Evolutionary conservation across 2,329 filamentous ascomycete species (phyloP).

Genomic region (Ceratocystis variospora): DNA sequence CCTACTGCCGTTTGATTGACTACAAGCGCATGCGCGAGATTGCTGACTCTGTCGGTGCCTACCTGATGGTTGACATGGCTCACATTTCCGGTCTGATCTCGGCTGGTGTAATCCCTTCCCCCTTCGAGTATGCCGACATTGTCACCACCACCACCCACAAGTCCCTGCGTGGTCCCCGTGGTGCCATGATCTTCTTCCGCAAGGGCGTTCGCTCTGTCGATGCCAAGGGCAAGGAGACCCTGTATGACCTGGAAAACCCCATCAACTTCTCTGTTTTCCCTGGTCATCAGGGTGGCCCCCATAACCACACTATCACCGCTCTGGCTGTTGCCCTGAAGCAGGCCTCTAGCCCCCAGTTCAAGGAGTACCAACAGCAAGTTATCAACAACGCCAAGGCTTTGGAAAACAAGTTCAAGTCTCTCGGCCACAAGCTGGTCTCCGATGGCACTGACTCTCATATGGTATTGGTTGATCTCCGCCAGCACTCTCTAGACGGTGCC

Average conservation of each 20-base stretch:
- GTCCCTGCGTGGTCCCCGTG: slow-evolving; percentile 90
- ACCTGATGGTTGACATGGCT: slow-evolving; percentile 94
- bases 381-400: slow-evolving; percentile 87
- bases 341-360: slow-evolving; percentile 80
- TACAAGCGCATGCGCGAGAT: slow-evolving; percentile 94
- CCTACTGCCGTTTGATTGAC: slow-evolving; percentile 96
- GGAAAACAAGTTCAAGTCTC: slow-evolving; percentile 67
- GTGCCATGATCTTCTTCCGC: slow-evolving; percentile 99
- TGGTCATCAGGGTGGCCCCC: slow-evolving; percentile 92
- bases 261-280: slow-evolving; percentile 99
- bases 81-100: slow-evolving; percentile 96
- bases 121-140: slow-evolving; percentile 84
- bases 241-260: slow-evolving; percentile 86
- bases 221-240: slow-evolving; percentile 76
- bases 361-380: slow-evolving; percentile 84
- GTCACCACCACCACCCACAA: slow-evolving; percentile 99
- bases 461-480: slow-evolving; percentile 86
- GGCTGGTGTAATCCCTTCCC: slow-evolving; percentile 81
- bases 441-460: slow-evolving; percentile 97
- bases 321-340: slow-evolving; percentile 91
- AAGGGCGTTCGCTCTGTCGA: slow-evolving; percentile 87
- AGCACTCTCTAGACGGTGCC: slow-evolving; percentile 75
- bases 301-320: slow-evolving; percentile 99
- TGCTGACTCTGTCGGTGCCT: slow-evolving; percentile 82
- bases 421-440: slow-evolving; percentile 88